Percentiles rank a stretch among this genome's conserved stretches.
These are phyloP conservation scores for Xylariaceae sp. DNA, from an alignment of 2,329 filamentous ascomycete genomes.

Conservation along the genomic window DNA sequence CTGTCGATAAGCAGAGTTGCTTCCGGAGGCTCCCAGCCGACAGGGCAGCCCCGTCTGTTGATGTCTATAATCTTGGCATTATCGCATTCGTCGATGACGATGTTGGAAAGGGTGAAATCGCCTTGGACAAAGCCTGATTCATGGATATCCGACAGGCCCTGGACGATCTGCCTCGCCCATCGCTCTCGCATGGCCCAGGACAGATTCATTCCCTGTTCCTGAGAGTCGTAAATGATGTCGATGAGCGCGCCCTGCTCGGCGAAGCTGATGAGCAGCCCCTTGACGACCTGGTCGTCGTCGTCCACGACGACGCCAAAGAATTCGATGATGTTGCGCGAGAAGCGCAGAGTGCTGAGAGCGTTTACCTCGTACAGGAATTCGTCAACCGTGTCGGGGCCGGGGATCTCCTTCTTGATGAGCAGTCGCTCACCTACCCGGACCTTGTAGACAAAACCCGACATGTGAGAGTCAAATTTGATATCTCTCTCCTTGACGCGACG, in stretches of 20 bases:
- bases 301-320: conserved; percentile 87
- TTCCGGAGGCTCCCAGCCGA: conserved; percentile 96
- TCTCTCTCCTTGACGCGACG: conserved; percentile 62
- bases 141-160: conserved; percentile 85
- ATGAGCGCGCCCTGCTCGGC: conserved; percentile 82
- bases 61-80: conserved; percentile 98
- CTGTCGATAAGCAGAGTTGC: conserved; percentile 77
- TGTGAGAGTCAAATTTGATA: conserved; percentile 79
- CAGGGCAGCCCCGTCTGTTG: conserved; percentile 91
- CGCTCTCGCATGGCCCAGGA: conserved; percentile 68
- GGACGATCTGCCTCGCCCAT: conserved; percentile 88
- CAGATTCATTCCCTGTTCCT: conserved; percentile 44
- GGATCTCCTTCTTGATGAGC: conserved; percentile 97
- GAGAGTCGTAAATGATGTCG: conserved; percentile 78
- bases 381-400: conserved; percentile 87
- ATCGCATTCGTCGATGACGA: conserved; percentile 78
- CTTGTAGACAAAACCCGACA: conserved; percentile 97
- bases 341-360: conserved; percentile 70
- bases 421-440: conserved; percentile 60
- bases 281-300: conserved; percentile 64
- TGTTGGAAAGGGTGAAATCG: conserved; percentile 95
- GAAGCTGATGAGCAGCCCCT: conserved; percentile 82
- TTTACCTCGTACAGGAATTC: conserved; percentile 98
- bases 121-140: conserved; percentile 95
- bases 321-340: conserved; percentile 69